These are phyloP conservation scores for Aureobasidium sp. DNA, from an alignment of 2,329 filamentous ascomycete species.

Conservation along the genomic window DNA sequence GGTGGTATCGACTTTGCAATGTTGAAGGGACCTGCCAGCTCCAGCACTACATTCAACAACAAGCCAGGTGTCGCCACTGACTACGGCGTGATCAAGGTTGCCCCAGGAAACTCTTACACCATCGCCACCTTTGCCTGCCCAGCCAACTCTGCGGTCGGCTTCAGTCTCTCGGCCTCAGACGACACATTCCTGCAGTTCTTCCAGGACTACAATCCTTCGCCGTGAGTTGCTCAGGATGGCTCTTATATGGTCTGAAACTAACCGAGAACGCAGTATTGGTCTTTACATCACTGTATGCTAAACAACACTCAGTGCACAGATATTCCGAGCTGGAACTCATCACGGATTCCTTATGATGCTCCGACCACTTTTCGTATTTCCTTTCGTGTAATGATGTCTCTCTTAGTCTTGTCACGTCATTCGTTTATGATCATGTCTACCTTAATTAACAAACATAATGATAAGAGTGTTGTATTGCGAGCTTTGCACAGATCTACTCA, in stretches of 20 bases:
- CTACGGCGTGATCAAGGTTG: slow-evolving; percentile 34
- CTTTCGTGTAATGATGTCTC: not conserved
- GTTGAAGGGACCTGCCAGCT: slow-evolving; percentile 33
- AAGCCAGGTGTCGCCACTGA: slow-evolving; percentile 41
- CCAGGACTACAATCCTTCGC: slow-evolving; percentile 52
- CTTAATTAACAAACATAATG: not conserved
- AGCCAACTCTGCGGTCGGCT: slow-evolving; percentile 45
- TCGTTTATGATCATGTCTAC: not conserved
- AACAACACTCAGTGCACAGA: not conserved
- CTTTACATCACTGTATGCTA: slow-evolving; percentile 10
- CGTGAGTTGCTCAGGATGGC: not conserved
- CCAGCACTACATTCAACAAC: slow-evolving; percentile 49
- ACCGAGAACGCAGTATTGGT: not conserved
- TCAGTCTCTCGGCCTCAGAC: slow-evolving; percentile 46
- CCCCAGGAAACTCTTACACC: slow-evolving; percentile 49
- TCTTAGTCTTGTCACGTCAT: not conserved
- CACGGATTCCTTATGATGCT: not conserved
- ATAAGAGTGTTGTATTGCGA: not conserved
- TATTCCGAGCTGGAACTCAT: not conserved
- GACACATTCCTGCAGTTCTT: slow-evolving; percentile 48
- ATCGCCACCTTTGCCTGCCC: slow-evolving; percentile 50
- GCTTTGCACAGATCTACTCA: too few relatives aligned
- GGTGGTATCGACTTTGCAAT: slow-evolving; percentile 47
- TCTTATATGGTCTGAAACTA: not conserved
- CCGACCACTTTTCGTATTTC: not conserved